phyloP scores from a whole-genome alignment of 164 flowering plant genomes.

The Buxus sempervirens region DNA sequence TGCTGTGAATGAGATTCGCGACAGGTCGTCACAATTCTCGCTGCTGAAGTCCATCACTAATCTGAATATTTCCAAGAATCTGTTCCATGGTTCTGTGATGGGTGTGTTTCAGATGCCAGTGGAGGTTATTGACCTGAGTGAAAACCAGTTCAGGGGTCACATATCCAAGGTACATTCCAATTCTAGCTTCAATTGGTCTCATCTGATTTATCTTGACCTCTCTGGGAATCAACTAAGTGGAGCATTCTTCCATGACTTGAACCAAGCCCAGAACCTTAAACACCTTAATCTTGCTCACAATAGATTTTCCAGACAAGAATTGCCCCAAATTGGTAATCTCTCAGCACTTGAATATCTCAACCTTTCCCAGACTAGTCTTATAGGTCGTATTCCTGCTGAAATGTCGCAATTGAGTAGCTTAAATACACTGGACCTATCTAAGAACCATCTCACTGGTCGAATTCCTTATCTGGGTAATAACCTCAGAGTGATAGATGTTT shows the following conservation, averaged over 20 bases:
- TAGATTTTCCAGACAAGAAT: conserved; percentile 49
- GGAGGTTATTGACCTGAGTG: conserved; percentile 69
- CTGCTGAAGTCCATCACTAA: background rate
- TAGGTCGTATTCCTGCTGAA: conserved; percentile 44
- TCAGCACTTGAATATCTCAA: conserved; percentile 61
- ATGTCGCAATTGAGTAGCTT: conserved; percentile 43
- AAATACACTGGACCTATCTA: conserved; percentile 60
- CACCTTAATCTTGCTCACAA: conserved; percentile 75
- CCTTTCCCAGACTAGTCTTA: conserved; percentile 52
- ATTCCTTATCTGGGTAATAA: conserved; percentile 39
- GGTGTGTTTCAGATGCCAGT: conserved; percentile 43
- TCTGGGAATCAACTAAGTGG: conserved; percentile 77
- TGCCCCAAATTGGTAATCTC: conserved; percentile 39
- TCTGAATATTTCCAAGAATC: conserved; percentile 46
- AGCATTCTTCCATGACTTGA: conserved; percentile 37
- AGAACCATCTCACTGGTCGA: conserved; percentile 53
- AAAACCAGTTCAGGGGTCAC: conserved; percentile 75
- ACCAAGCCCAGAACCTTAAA: conserved; percentile 47
- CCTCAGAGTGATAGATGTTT: conserved; percentile 57
- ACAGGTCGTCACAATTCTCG: background rate
- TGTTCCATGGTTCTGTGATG: conserved; percentile 61
- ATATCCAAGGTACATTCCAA: conserved; percentile 61
- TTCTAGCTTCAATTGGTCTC: conserved; percentile 54
- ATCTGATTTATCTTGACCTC: conserved; percentile 58
- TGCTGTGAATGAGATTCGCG: background rate